Percentiles rank a stretch among this genome's conserved stretches.
These are phyloP conservation scores for Fusarium brevicatenulatum DNA, from an alignment of 2,329 filamentous ascomycete species.

Conservation along the genomic window DNA sequence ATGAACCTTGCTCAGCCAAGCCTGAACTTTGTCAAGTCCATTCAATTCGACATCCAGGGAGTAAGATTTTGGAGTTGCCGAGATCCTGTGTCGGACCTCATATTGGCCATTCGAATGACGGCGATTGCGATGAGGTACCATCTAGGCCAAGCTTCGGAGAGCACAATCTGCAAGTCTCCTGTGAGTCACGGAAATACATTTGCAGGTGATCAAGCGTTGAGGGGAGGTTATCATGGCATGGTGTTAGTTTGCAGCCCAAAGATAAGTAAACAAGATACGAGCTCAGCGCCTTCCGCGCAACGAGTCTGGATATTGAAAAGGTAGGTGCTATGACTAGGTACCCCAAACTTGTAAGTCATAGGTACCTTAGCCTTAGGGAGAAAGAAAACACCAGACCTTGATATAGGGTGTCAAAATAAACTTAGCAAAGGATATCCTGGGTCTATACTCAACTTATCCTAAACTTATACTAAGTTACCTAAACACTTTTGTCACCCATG, in stretches of 20 bases:
- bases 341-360: neutral
- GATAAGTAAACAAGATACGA: neutral
- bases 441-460: no score
- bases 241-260: neutral
- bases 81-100: neutral
- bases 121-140: constrained; percentile 4
- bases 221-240: no score
- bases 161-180: neutral
- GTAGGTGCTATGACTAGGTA: neutral
- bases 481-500: no score
- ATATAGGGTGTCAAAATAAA: no score
- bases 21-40: constrained; percentile 3
- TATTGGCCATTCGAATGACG: neutral
- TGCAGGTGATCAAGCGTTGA: neutral
- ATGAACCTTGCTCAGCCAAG: constrained; percentile 19
- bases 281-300: neutral
- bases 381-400: no score
- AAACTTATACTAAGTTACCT: no score
- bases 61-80: neutral
- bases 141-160: neutral
- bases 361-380: no score
- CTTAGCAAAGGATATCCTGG: no score
- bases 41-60: neutral
- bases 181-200: neutral
- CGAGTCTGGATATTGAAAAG: neutral